These are phyloP conservation scores for Neocatenulostroma microsporum DNA, from an alignment of 2,329 filamentous ascomycete species.

Conservation along the genomic window DNA sequence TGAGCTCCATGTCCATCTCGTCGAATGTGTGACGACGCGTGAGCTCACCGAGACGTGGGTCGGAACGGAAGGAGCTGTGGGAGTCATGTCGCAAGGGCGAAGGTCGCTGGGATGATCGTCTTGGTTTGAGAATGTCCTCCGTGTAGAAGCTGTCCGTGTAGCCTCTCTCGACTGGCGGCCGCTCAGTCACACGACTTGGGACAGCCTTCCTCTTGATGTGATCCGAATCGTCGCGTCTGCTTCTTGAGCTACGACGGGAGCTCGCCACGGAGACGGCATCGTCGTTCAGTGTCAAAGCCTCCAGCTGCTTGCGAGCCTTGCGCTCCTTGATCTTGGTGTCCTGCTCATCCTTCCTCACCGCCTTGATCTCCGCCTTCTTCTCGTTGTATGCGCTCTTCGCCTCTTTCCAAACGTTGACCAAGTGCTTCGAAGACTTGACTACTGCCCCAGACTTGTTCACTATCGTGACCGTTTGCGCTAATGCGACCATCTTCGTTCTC, in stretches of 20 bases:
- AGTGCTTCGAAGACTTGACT: conserved; percentile 81
- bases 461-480: conserved; percentile 73
- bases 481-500: conserved; percentile 20
- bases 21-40: conserved; percentile 39
- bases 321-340: conserved; percentile 39
- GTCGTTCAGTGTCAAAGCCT: conserved; percentile 42
- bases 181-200: conserved; percentile 12
- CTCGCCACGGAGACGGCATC: conserved; percentile 27
- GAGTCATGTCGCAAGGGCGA: conserved; percentile 26
- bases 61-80: conserved; percentile 10
- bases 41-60: conserved; percentile 33
- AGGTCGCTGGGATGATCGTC: conserved; percentile 15
- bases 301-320: conserved; percentile 52
- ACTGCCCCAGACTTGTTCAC: conserved; percentile 89
- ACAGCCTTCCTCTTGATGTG: conserved; percentile 21
- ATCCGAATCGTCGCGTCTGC: conserved; percentile 18
- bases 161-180: conserved; percentile 37
- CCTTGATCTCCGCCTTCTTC: conserved; percentile 73
- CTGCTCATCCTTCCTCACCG: conserved; percentile 55
- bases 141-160: conserved; percentile 40
- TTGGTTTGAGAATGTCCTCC: conserved; percentile 27
- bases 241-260: conserved; percentile 19
- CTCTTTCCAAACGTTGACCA: conserved; percentile 86
- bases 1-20: conserved; percentile 13
- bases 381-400: conserved; percentile 81